Percentiles rank a stretch among this genome's conserved stretches.
Evolutionary conservation across 2,329 filamentous ascomycete genomes (phyloP).

Genomic region (Colletotrichum sp.): DNA sequence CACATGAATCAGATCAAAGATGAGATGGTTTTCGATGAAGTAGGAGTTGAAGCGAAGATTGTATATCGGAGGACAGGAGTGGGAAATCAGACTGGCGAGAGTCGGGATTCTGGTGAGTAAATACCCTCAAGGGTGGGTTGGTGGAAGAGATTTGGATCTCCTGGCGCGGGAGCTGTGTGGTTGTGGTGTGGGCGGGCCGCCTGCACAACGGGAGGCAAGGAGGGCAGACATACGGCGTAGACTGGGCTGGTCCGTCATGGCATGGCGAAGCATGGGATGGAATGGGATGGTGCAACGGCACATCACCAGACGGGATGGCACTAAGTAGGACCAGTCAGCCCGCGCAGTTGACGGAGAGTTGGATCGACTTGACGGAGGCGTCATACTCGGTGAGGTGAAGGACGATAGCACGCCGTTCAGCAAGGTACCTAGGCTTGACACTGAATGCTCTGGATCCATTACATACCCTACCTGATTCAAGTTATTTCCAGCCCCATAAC

Average conservation of each 20-base stretch:
- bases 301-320: not conserved
- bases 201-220: not conserved
- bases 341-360: not conserved
- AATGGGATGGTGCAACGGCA: not conserved
- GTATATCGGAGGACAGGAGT: not conserved
- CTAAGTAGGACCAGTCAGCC: not conserved
- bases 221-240: not conserved
- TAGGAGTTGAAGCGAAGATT: not conserved
- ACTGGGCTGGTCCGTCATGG: not conserved
- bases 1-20: not conserved
- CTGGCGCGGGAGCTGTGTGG: constrained; percentile 9
- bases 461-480: not conserved
- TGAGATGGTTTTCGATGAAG: not conserved
- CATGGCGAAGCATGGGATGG: not conserved
- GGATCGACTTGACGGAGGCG: not conserved
- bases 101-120: not conserved
- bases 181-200: constrained; percentile 17
- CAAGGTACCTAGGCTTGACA: not conserved
- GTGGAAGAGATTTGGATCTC: constrained; percentile 11
- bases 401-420: not conserved
- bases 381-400: not conserved
- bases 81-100: not conserved
- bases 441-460: not conserved
- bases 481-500: not conserved
- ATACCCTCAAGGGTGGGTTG: not conserved